Percentiles rank a stretch among this genome's conserved stretches.
Evolutionary conservation across 1,284 basidiomycete genomes (phyloP).

Genomic region (Limonomyces culmigenus): DNA sequence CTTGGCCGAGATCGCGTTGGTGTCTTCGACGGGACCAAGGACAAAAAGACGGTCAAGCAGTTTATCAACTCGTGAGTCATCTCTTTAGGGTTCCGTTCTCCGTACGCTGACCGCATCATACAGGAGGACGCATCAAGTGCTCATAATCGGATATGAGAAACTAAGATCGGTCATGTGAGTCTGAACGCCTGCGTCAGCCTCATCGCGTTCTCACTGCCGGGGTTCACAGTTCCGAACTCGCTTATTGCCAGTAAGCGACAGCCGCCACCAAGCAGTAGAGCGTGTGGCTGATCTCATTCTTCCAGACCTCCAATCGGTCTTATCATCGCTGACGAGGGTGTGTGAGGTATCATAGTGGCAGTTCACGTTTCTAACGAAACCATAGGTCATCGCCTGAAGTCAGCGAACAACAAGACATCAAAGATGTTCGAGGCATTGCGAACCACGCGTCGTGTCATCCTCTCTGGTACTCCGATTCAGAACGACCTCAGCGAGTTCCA

Average conservation of each 20-base stretch:
- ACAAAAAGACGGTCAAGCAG: conserved; percentile 49
- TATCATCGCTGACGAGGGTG: conserved; percentile 92
- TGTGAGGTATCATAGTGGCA: conserved; percentile 5
- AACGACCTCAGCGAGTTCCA: conserved; percentile 95
- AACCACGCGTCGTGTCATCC: conserved; percentile 65
- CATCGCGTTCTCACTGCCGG: too few relatives aligned
- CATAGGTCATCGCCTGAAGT: conserved; percentile 87
- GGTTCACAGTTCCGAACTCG: conserved; percentile 38
- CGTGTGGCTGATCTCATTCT: background rate
- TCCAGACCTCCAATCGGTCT: conserved; percentile 76
- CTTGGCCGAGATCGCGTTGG: conserved; percentile 70
- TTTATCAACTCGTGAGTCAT: conserved; percentile 55
- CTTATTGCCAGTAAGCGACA: conserved; percentile 42
- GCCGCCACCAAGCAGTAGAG: background rate
- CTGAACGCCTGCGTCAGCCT: background rate
- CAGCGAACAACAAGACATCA: conserved; percentile 83
- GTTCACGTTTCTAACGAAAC: too few relatives aligned
- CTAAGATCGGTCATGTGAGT: conserved; percentile 64
- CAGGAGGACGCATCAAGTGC: conserved; percentile 66
- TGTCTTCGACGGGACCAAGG: conserved; percentile 69
- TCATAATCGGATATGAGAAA: conserved; percentile 94
- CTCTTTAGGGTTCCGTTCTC: conserved; percentile 3
- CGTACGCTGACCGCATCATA: conserved; percentile 4
- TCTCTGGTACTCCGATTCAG: conserved; percentile 95
- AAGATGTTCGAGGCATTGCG: conserved; percentile 72